Evolutionary conservation across 306 rosid genomes (phyloP), one percentile per base, ranked within the genome.

Genomic region (Astragalus membranaceus): DNA sequence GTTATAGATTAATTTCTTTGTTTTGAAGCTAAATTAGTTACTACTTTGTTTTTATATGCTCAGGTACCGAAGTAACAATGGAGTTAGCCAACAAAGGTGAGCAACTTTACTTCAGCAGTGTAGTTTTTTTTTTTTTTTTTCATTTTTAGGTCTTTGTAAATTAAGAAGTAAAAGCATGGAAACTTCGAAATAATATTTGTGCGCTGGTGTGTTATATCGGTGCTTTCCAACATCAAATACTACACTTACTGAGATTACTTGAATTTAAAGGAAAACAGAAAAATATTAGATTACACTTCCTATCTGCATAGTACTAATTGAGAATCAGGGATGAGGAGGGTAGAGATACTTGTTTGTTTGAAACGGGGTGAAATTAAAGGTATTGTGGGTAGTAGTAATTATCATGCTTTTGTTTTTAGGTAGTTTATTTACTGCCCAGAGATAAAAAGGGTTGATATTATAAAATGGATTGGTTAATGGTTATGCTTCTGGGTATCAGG

Each of bases 61-160:
- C 62, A 71, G 82, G 78, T 63, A 51, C 52, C 50, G 10, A 29
- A 26, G 67, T 54, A 10, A 73, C 30, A 5, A 70, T 80, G 84
- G 67, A 26, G 13, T 26, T 41, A 8, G 50, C 2, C 7, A 8
- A 13, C 10, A 1, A 0, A 26, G 84, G 84, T 80, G 41, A 75
- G 69, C 59, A 13, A 66, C 41, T 64, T 70, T 20, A 17, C 58
- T 69, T 66, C 44, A 43, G 9, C 47, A 4, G 8, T 58, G 13
- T 12, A 0, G 14, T 3, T 0, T 42, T 29, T 26, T 58, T 72
- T 8, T 43, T 42, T 47, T 46, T 20, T 32, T 15, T 20, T 2
- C 23, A 20, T 1, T 2, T 37, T 72, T 41, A 23, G 30, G n/a
- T 62, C 10, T 6, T 35, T 35, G 10, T n/a, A 39, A 50, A 12